phyloP scores from a whole-genome alignment of 306 rosid genomes.

The Medicago truncatula region MtrunA17r5.0-ANR NC_053045.1:41869501-41870000 shows the following conservation, averaged over 20 bases:
- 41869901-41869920: constrained; percentile 36
- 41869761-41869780: not conserved
- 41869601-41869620: not conserved
- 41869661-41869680: constrained; percentile 19
- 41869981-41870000: constrained; percentile 38
- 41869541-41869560: constrained; percentile 21
- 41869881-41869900: constrained; percentile 41
- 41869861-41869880: constrained; percentile 25
- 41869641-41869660: not conserved
- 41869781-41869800: constrained; percentile 8
- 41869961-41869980: constrained; percentile 39
- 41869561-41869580: constrained; percentile 22
- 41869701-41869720: constrained; percentile 38
- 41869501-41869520: not conserved
- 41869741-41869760: constrained; percentile 47
- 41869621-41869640: not conserved
- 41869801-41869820: constrained; percentile 40
- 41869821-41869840: constrained; percentile 35
- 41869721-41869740: constrained; percentile 39
- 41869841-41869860: constrained; percentile 45
- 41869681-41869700: constrained; percentile 31
- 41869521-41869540: constrained; percentile 21
- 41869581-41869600: constrained; percentile 2
- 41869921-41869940: constrained; percentile 37
- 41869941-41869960: constrained; percentile 45